Conservation (phyloP, 2,329 filamentous ascomycete genomes). For the Ascochyta viciae-villosae region DNA sequence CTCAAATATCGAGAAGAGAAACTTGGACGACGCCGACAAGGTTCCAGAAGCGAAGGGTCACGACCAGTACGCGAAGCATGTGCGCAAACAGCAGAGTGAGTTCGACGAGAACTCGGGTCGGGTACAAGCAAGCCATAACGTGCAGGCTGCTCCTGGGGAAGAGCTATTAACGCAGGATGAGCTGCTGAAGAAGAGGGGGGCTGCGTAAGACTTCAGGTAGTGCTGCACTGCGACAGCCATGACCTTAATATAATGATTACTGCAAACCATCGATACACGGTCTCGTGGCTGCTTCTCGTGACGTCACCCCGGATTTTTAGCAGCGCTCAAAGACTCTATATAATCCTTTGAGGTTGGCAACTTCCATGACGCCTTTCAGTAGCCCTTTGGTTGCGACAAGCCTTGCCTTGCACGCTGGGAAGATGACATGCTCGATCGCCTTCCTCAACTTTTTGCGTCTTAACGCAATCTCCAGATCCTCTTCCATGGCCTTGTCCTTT, state of each 20-base stretch:
- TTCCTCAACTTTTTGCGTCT: slow-evolving; percentile 74
- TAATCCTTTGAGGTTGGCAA: slow-evolving; percentile 89
- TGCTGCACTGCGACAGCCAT: not conserved
- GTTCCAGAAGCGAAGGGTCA: slow-evolving; percentile 36
- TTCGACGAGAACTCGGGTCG: slow-evolving; percentile 25
- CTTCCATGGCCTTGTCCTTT: slow-evolving; percentile 29
- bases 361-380: slow-evolving; percentile 80
- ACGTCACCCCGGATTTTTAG: slow-evolving; percentile 48
- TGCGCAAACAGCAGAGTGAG: slow-evolving; percentile 23
- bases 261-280: not conserved
- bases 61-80: slow-evolving; percentile 32
- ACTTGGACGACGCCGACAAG: slow-evolving; percentile 31
- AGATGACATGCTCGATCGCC: slow-evolving; percentile 84
- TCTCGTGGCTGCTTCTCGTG: not conserved
- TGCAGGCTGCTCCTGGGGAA: slow-evolving; percentile 37
- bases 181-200: slow-evolving; percentile 32
- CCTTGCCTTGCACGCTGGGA: slow-evolving; percentile 84
- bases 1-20: slow-evolving; percentile 42
- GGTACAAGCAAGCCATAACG: slow-evolving; percentile 24
- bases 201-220: slow-evolving; percentile 15
- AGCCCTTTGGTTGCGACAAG: slow-evolving; percentile 82
- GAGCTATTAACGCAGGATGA: slow-evolving; percentile 34
- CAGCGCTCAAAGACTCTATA: slow-evolving; percentile 96
- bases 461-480: slow-evolving; percentile 51
- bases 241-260: not conserved